Percentiles rank a stretch among this genome's conserved stretches.
Conservation (phyloP, 345 rosid species). For the Aegle marmelos region DNA sequence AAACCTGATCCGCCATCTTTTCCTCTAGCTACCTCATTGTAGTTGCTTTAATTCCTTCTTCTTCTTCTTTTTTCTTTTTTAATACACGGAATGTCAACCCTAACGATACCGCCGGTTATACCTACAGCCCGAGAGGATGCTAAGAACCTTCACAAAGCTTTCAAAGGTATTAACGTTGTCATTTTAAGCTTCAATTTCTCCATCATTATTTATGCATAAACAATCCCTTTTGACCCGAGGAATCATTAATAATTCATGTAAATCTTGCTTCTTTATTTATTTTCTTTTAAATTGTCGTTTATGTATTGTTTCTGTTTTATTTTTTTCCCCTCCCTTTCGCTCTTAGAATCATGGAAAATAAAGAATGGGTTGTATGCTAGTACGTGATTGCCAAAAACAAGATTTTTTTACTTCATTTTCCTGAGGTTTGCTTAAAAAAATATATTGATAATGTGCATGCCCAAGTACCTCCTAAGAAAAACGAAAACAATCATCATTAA, state of each 20-base stretch:
- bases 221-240: no score
- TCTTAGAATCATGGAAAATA: no score
- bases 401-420: no score
- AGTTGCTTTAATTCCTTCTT: not conserved
- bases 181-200: not conserved
- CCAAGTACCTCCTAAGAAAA: no score
- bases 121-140: slow-evolving; percentile 46
- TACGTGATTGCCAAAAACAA: no score
- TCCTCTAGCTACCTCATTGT: not conserved
- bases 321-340: not conserved
- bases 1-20: not conserved
- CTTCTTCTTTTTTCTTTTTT: not conserved
- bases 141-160: slow-evolving; percentile 49
- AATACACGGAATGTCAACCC: not conserved
- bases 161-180: slow-evolving; percentile 37
- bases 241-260: no score
- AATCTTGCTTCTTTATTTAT: no score
- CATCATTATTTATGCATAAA: not conserved
- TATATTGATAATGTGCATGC: no score
- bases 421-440: no score
- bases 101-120: not conserved
- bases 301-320: not conserved
- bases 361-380: no score
- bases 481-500: no score
- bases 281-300: no score